Base-by-base conservation (phyloP, 257 asterid genomes). In the Scutellaria barbata region DNA sequence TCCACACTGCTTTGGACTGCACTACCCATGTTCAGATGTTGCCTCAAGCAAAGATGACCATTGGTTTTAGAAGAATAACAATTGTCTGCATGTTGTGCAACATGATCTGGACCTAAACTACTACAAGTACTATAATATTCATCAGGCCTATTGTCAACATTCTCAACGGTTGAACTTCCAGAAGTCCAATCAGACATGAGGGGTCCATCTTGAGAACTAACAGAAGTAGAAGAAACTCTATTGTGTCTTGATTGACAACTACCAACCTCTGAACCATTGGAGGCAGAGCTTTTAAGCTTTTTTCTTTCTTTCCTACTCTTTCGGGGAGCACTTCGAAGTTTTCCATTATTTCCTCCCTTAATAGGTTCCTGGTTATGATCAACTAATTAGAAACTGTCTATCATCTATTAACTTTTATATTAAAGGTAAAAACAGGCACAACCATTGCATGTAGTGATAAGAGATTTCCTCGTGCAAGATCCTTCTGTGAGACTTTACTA, bases 221-320 rank as follows among this genome's bases (percentile, higher is more conserved):
- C 55, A 56, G 77, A 55, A 10, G 80, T 37, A 59, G 85, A 73
- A 70, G 85, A 76, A 81, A 68, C 80, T 74, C 62, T 75, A 48
- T 51, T 69, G 65, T 66, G 60, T 79, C 81, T 81, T 82, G 86
- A 70, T 70, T 82, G 89, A 80, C 74, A 76, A 80, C 75, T 66
- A 70, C 74, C 85, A 77, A 66, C 81, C 74, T 81, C 90, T 64
- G 83, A 66, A 59, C 71, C 78, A 60, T 73, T 74, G 76, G 82
- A 60, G 81, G 80, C 74, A 62, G 82, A 74, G 81, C 77, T 81
- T 81, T 81, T 92, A 70, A 48, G 81, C 81, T 83, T 95, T 78
- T 85, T 92, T 66, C 86, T 89, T 73, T 84, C 95, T 86, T 83
- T 91, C 86, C 82, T 87, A 79, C 80, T 86, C 95, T 86, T 95